Percentiles rank a stretch among this genome's conserved stretches.
Evolutionary conservation across 2,329 filamentous ascomycete species (phyloP).

Genomic region (Fusarium sp.): DNA sequence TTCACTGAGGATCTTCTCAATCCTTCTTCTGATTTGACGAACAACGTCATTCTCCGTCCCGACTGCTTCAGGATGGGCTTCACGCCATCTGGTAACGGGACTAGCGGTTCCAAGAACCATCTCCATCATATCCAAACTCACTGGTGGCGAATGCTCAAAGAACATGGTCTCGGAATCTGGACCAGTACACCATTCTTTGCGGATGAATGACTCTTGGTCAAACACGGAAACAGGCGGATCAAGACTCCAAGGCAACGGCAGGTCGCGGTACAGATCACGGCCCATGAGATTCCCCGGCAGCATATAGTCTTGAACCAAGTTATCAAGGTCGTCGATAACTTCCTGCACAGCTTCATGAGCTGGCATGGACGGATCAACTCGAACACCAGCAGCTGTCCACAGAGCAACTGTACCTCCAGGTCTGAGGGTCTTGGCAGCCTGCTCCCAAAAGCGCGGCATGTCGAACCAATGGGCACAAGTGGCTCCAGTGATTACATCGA

Average conservation of each 20-base stretch:
- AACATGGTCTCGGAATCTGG: background rate
- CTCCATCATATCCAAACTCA: background rate
- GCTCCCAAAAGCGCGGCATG: background rate
- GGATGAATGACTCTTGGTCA: background rate
- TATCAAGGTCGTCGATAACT: background rate
- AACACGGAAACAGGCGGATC: background rate
- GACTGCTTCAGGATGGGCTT: background rate
- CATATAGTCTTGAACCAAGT: background rate
- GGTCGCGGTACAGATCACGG: background rate
- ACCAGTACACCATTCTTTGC: background rate
- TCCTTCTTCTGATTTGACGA: background rate
- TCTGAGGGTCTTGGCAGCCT: background rate
- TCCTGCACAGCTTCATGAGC: background rate
- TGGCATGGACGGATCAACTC: background rate
- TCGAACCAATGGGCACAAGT: constrained; percentile 5
- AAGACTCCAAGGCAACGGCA: background rate
- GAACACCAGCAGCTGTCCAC: background rate
- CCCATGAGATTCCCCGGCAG: background rate
- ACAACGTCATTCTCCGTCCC: background rate
- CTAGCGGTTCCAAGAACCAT: background rate
- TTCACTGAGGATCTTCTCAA: background rate
- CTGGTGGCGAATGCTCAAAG: background rate
- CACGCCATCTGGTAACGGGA: background rate
- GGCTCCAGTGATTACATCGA: background rate
- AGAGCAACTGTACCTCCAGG: background rate